Base-by-base conservation (phyloP, 1,284 basidiomycete genomes). In the Heterobasidion occidentale region DNA sequence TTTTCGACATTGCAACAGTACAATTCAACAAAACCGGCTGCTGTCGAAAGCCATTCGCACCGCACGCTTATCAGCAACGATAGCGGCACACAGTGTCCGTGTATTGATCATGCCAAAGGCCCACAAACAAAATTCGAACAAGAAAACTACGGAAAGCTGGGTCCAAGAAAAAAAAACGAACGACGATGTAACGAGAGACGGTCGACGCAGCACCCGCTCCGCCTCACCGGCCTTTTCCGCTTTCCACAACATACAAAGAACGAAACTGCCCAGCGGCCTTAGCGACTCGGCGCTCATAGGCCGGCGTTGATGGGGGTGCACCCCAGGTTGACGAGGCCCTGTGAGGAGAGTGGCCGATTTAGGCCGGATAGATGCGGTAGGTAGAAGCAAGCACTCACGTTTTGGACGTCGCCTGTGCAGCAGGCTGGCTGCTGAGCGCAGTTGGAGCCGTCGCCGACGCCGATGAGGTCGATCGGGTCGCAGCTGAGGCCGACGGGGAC, bases 261-360 rank as follows among this genome's bases (percentile, higher is more conserved):
- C 27, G 27, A 27, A 27, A 27, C 4, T 27, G 6, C 27, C 6
- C 38, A 42, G 11, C 38, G 38, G 11, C 38, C 11, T 12, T 8
- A n/a, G 38, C 38, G 38, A 11, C 12, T n/a, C 38, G 6, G 12
- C n/a, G 6, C 38, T 42, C 38, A 49, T 3, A 74, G 65, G 51
- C 60, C 67, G 53, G 74, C 68, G 54, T 68, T 71, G 56, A 74
- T 71, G 19, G 72, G 72, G 2, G 69, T 67, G 57, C 74, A 75
- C 17, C 68, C 74, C 59, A 74, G 72, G 46, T 66, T 64, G 59
- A 76, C 67, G 51, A 76, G 49, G 9, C 74, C 73, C 38, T 42
- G 27, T 42, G 38, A 42, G 12, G 38, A 12, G 38, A 27, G 27
- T 5, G 27, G 27, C 27, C 27, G 27, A 4, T 4, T 27, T 5